phyloP scores from a whole-genome alignment of 257 asterid species.

The Primulina huaijiensis region DNA sequence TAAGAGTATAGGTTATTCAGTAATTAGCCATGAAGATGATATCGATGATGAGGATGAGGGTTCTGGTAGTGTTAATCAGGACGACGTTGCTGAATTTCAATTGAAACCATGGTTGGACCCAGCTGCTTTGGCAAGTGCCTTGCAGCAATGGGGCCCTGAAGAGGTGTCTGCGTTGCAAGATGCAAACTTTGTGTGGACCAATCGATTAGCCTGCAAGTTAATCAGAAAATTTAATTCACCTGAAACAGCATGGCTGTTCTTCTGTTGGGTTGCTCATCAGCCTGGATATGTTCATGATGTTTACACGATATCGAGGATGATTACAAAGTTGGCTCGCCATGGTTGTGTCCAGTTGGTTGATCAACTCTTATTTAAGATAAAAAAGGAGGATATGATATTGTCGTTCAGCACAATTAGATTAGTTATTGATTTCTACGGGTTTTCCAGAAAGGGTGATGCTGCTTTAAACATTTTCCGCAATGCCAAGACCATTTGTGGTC shows the following conservation, averaged over 20 bases:
- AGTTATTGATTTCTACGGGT: conserved; percentile 73
- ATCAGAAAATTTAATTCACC: conserved; percentile 65
- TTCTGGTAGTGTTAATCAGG: conserved; percentile 25
- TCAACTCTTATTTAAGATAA: conserved; percentile 58
- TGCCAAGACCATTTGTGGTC: conserved; percentile 52
- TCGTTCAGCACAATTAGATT: conserved; percentile 75
- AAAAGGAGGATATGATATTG: conserved; percentile 55
- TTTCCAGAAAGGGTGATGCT: conserved; percentile 63
- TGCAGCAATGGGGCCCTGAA: conserved; percentile 58
- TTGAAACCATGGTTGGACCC: conserved; percentile 95
- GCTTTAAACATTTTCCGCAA: conserved; percentile 58
- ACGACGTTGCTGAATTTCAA: conserved; percentile 35
- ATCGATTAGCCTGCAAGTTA: conserved; percentile 79
- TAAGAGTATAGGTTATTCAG: conserved; percentile 46
- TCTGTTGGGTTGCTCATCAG: conserved; percentile 82
- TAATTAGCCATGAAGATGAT: conserved; percentile 44
- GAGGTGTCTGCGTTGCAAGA: conserved; percentile 60
- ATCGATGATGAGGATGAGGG: conserved; percentile 52
- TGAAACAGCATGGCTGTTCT: conserved; percentile 81
- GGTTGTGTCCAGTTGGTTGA: conserved; percentile 68
- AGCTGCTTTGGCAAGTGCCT: conserved; percentile 74
- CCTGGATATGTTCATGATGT: conserved; percentile 76
- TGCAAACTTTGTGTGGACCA: conserved; percentile 76
- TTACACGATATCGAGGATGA: conserved; percentile 78
- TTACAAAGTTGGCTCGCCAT: conserved; percentile 65